These are phyloP conservation scores for Hordeum pubiflorum DNA, from an alignment of 202 grass and related monocot species.

Conservation along the genomic window DNA sequence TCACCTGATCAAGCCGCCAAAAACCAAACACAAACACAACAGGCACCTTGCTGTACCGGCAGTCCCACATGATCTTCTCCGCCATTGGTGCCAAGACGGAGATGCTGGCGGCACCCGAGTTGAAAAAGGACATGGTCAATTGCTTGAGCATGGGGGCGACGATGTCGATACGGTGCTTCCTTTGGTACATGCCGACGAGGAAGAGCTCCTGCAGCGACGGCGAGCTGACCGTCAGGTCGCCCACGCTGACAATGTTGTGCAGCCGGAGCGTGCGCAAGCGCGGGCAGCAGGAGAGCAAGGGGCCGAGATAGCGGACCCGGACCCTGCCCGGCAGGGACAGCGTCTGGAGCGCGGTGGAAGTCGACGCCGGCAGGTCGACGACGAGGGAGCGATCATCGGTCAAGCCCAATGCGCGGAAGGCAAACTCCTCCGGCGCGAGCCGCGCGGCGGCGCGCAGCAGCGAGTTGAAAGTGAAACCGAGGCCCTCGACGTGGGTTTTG, in stretches of 20 bases:
- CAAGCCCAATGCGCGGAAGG: background rate
- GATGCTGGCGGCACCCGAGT: background rate
- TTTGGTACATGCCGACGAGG: background rate
- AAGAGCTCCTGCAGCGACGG: background rate
- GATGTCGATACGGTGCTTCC: background rate
- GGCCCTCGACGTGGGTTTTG: too few species aligned
- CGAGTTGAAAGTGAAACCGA: background rate
- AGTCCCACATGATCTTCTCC: background rate
- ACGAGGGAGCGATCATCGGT: too few species aligned
- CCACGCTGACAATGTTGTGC: rapidly evolving
- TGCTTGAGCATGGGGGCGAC: background rate
- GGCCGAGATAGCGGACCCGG: too few species aligned
- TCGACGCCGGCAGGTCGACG: background rate
- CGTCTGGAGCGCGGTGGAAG: background rate
- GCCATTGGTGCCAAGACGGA: constrained; percentile 3
- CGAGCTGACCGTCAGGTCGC: background rate
- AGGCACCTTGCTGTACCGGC: background rate
- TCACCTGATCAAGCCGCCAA: background rate
- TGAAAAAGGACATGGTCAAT: background rate
- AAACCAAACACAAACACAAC: background rate
- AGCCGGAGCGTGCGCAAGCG: background rate
- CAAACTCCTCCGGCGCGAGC: background rate
- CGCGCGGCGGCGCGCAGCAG: background rate
- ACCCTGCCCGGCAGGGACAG: background rate
- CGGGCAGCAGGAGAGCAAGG: background rate